A percentile compares a stretch with the other conserved stretches of the same genome.
Evolutionary conservation across 192 early-diverging fungal genomes (phyloP).

Genomic region (Jimgerdemannia lactiflua): DNA sequence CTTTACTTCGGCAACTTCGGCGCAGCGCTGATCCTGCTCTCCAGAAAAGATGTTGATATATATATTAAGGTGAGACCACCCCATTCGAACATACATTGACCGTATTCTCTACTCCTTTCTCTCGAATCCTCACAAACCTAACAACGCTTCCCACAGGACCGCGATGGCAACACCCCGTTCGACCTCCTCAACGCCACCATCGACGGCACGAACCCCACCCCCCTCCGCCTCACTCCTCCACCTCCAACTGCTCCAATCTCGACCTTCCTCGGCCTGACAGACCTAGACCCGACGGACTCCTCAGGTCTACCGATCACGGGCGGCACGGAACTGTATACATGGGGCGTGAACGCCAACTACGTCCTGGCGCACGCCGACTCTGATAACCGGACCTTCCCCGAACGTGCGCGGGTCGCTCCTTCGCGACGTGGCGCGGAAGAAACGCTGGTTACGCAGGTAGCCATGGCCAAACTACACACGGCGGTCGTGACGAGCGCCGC

Average conservation of each 20-base stretch:
- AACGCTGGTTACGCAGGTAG: slow-evolving; percentile 27
- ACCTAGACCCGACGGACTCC: not conserved
- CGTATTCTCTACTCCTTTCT: slow-evolving; percentile 13
- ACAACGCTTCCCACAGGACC: slow-evolving; percentile 9
- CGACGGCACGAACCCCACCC: slow-evolving; percentile 12
- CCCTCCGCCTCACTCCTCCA: slow-evolving; percentile 8
- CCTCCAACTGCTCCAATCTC: slow-evolving; percentile 16
- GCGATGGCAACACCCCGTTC: slow-evolving; percentile 38
- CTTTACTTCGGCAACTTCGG: slow-evolving; percentile 58
- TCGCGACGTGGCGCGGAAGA: slow-evolving; percentile 16
- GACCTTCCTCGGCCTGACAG: slow-evolving; percentile 15
- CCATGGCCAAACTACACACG: slow-evolving; percentile 71
- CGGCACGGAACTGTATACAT: slow-evolving; percentile 58
- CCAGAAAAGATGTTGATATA: slow-evolving; percentile 46
- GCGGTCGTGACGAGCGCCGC: slow-evolving; percentile 46
- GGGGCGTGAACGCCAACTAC: slow-evolving; percentile 73
- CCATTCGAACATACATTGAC: not conserved
- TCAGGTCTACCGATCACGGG: slow-evolving; percentile 2
- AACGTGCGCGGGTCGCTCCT: slow-evolving; percentile 48
- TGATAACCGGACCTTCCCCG: slow-evolving; percentile 62
- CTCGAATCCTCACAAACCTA: not conserved
- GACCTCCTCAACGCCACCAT: slow-evolving; percentile 34
- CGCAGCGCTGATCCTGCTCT: slow-evolving; percentile 45
- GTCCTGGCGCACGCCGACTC: slow-evolving; percentile 62
- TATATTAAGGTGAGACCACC: slow-evolving; percentile 36